These are phyloP conservation scores for Turnera subulata DNA, from an alignment of 345 rosid species.

Conservation along the genomic window DNA sequence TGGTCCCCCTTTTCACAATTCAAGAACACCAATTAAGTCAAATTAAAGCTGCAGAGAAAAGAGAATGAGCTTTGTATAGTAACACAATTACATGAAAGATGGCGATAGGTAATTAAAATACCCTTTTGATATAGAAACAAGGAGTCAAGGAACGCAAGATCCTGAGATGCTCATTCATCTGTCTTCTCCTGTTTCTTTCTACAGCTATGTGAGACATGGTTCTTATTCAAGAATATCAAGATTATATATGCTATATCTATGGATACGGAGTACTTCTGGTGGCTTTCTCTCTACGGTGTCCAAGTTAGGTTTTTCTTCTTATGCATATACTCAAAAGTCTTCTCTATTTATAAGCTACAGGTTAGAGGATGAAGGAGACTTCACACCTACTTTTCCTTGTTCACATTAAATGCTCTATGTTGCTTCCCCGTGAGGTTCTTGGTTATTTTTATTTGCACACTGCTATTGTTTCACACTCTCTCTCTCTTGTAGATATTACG, in stretches of 20 bases:
- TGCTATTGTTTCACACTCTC: background rate
- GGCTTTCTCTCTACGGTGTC: background rate
- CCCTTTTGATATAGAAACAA: slow-evolving; percentile 88
- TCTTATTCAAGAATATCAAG: too few species aligned
- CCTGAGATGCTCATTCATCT: slow-evolving; percentile 92
- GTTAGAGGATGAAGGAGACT: background rate
- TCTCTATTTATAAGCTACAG: slow-evolving; percentile 19
- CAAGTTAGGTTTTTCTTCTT: background rate
- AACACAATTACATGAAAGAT: too few species aligned
- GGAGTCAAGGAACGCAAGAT: slow-evolving; percentile 86
- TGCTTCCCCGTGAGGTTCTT: slow-evolving; percentile 58
- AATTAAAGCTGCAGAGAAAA: too few species aligned
- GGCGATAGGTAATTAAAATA: slow-evolving; percentile 27
- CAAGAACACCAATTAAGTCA: too few species aligned
- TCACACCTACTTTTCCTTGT: background rate
- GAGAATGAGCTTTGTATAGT: too few species aligned
- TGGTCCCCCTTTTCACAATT: slow-evolving; percentile 10
- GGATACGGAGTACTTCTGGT: background rate
- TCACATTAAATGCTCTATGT: slow-evolving; percentile 48
- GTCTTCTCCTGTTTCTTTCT: slow-evolving; percentile 90
- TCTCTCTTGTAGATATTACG: slow-evolving; percentile 20
- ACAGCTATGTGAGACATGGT: slow-evolving; percentile 83
- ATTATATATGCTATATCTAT: too few species aligned
- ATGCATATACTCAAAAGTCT: background rate
- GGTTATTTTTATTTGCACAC: slow-evolving; percentile 13